A percentile compares a stretch with the other conserved stretches of the same genome.
Evolutionary conservation across 495 filamentous ascomycete species (phyloP).

Genomic region (Penicillium maclennaniae): DNA sequence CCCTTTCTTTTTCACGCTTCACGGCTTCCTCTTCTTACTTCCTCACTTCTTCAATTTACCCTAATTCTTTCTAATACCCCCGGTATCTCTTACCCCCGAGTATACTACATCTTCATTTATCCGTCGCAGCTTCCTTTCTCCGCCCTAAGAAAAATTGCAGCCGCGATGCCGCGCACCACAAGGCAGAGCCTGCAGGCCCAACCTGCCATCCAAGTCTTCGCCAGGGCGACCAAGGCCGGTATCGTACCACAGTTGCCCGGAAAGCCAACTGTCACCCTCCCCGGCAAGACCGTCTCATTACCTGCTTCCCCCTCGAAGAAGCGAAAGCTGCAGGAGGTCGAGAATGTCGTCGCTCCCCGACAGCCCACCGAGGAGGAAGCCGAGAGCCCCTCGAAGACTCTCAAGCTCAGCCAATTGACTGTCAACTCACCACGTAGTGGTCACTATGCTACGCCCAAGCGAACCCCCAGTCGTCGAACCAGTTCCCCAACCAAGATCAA

Average conservation of each 20-base stretch:
- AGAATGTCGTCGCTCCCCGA: conserved; percentile 28
- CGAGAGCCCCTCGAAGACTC: conserved; percentile 39
- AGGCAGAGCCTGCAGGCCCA: conserved; percentile 30
- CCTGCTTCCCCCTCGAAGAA: conserved; percentile 46
- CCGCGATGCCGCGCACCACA: conserved; percentile 37
- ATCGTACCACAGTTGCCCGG: conserved; percentile 17
- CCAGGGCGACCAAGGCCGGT: conserved; percentile 43
- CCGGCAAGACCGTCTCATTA: conserved; percentile 22
- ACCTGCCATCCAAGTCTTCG: conserved; percentile 38
- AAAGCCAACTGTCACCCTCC: background rate
- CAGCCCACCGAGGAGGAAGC: conserved; percentile 20
- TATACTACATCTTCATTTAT: conserved; percentile 23
- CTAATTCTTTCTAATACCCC: conserved; percentile 1
- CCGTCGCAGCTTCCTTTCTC: conserved; percentile 17
- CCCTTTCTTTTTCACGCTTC: conserved; percentile 2
- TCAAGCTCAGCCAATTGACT: conserved; percentile 37
- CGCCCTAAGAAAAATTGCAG: conserved; percentile 23
- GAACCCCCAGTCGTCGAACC: conserved; percentile 17
- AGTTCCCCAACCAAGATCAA: conserved; percentile 12
- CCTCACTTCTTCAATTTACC: background rate
- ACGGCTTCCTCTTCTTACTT: conserved; percentile 9
- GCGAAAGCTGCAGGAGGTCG: conserved; percentile 42
- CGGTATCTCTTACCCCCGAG: conserved; percentile 26
- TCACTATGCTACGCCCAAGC: conserved; percentile 31
- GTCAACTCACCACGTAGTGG: conserved; percentile 39